These are phyloP conservation scores for Phytophthora pini DNA, from an alignment of 352 stramenopile genomes.

Conservation along the genomic window DNA sequence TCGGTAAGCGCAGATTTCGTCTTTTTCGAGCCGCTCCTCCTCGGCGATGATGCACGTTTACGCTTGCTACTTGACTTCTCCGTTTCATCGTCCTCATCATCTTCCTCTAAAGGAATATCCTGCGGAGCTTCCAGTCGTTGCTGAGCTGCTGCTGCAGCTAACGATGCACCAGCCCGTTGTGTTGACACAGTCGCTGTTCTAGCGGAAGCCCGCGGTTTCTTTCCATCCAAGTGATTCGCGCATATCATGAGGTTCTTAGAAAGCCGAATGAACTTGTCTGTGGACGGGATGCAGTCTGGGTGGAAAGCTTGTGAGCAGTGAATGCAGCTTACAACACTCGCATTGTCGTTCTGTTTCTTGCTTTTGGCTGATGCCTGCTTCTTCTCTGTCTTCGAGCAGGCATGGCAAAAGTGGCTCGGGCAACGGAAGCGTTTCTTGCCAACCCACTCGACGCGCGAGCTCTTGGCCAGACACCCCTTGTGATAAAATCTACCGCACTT, in stretches of 20 bases:
- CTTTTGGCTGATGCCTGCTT: conserved; percentile 33
- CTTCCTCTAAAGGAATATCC: conserved; percentile 38
- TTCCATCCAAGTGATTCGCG: conserved; percentile 74
- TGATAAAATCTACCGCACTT: conserved; percentile 95
- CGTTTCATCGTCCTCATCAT: conserved; percentile 31
- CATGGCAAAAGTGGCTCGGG: conserved; percentile 90
- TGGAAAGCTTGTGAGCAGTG: conserved; percentile 88
- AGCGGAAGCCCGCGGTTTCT: conserved; percentile 34
- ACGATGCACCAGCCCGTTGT: conserved; percentile 16
- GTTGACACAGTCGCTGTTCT: conserved; percentile 7
- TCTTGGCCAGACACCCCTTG: conserved; percentile 82
- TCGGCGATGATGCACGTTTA: conserved; percentile 33
- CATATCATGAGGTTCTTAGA: conserved; percentile 92
- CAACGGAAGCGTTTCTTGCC: conserved; percentile 91
- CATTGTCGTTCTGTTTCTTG: conserved; percentile 48
- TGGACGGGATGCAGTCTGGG: conserved; percentile 75
- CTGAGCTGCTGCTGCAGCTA: conserved; percentile 32
- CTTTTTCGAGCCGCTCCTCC: conserved; percentile 24
- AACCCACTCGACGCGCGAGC: conserved; percentile 84
- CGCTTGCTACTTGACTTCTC: conserved; percentile 35
- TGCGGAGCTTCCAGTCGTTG: conserved; percentile 35
- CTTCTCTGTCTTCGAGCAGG: conserved; percentile 51
- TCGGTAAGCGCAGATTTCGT: conserved; percentile 22
- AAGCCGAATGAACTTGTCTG: conserved; percentile 82
- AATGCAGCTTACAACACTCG: conserved; percentile 81